A percentile compares a stretch with the other conserved stretches of the same genome.
Evolutionary conservation across 2,329 filamentous ascomycete species (phyloP).

Genomic region (Sclerotiophoma versabilis): DNA sequence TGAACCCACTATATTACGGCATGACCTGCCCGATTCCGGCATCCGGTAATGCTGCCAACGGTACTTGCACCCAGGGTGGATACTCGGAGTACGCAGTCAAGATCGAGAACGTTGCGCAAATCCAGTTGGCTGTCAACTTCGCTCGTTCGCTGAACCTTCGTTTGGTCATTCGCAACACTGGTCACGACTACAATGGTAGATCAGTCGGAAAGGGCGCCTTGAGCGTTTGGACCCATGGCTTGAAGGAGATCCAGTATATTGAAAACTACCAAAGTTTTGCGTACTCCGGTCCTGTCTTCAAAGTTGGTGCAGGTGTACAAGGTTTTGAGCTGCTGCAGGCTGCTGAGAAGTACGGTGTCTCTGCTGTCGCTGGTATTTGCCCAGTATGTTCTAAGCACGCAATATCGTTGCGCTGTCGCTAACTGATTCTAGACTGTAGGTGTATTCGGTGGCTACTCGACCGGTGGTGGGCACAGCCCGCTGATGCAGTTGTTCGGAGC

Average conservation of each 20-base stretch:
- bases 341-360: conserved; percentile 40
- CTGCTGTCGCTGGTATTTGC: conserved; percentile 47
- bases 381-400: conserved; percentile 14
- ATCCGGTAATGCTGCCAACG: conserved; percentile 24
- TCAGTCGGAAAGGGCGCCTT: conserved; percentile 38
- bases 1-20: conserved; percentile 41
- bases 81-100: conserved; percentile 40
- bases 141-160: conserved; percentile 42
- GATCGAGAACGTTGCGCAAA: conserved; percentile 38
- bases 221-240: conserved; percentile 40
- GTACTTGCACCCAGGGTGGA: conserved; percentile 41
- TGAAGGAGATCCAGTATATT: conserved; percentile 41
- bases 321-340: conserved; percentile 40
- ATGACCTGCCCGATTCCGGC: conserved; percentile 36
- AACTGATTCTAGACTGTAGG: conserved; percentile 54
- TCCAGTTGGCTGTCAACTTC: conserved; percentile 44
- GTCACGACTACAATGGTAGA: conserved; percentile 42
- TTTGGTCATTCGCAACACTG: conserved; percentile 42
- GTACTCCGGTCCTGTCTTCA: conserved; percentile 42
- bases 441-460: conserved; percentile 51
- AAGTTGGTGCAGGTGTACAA: conserved; percentile 42
- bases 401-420: background rate
- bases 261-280: conserved; percentile 31
- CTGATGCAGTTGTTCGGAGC: conserved; percentile 56
- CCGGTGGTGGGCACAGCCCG: conserved; percentile 63